phyloP scores from a whole-genome alignment of 2,329 filamentous ascomycete species.

The Plectosphaerella plurivora region DNA sequence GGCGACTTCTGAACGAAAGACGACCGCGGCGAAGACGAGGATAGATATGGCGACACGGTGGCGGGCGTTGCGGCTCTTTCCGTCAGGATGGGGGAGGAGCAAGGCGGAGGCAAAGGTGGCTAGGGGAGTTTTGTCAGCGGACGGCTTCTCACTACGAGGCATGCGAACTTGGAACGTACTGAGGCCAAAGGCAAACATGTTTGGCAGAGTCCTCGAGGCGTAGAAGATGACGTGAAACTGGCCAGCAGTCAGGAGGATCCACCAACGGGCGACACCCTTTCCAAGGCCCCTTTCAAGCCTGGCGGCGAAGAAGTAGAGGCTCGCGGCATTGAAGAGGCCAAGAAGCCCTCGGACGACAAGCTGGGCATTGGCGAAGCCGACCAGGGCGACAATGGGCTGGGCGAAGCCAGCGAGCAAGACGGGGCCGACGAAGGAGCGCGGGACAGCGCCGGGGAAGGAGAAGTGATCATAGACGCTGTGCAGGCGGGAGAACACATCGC shows the following conservation, averaged over 20 bases:
- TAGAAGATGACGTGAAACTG: conserved; percentile 96
- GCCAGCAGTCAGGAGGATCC: conserved; percentile 67
- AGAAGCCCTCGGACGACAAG: conserved; percentile 70
- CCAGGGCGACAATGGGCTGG: conserved; percentile 57
- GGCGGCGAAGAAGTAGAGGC: conserved; percentile 61
- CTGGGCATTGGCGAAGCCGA: conserved; percentile 52
- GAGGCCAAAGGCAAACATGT: conserved; percentile 91
- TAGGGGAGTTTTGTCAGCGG: conserved; percentile 21
- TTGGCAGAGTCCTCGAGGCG: conserved; percentile 84
- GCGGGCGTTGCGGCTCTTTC: conserved; percentile 29
- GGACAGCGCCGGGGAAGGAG: conserved; percentile 84
- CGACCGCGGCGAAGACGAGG: conserved; percentile 72
- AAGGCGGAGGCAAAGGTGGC: conserved; percentile 61
- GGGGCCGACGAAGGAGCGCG: conserved; percentile 83
- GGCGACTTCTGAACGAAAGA: conserved; percentile 88
- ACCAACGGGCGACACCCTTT: conserved; percentile 68
- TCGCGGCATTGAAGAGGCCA: conserved; percentile 68
- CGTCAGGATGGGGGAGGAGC: conserved; percentile 28
- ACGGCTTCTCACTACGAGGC: neutral
- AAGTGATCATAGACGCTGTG: conserved; percentile 78
- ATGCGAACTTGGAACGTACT: conserved; percentile 47
- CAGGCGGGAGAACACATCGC: conserved; percentile 48
- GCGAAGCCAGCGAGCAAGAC: conserved; percentile 69
- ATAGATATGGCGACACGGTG: conserved; percentile 66
- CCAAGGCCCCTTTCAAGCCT: conserved; percentile 67